These are phyloP conservation scores for Schrenkiella parvula DNA, from an alignment of 345 rosid genomes.

Conservation along the genomic window DNA sequence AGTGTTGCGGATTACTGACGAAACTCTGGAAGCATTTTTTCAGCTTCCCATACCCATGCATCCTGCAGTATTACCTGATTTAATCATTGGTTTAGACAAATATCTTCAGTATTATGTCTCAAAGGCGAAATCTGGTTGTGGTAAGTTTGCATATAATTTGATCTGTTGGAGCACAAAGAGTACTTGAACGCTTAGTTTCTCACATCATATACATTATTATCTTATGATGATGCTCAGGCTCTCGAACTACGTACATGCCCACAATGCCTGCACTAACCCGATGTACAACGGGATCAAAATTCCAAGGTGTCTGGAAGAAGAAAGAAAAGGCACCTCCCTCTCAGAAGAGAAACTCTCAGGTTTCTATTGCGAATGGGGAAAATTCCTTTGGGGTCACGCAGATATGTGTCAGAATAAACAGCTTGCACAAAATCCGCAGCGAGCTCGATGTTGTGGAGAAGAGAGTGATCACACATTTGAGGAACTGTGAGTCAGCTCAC, in stretches of 20 bases:
- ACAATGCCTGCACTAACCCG: constrained; percentile 95
- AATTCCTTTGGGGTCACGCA: constrained; percentile 64
- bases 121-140: constrained; percentile 91
- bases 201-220: constrained; percentile 14
- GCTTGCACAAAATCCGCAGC: constrained; percentile 67
- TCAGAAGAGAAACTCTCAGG: constrained; percentile 80
- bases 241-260: constrained; percentile 69
- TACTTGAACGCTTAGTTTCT: constrained; percentile 19
- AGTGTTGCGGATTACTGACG: constrained; percentile 72
- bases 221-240: constrained; percentile 46
- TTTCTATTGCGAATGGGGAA: constrained; percentile 57
- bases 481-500: constrained; percentile 90
- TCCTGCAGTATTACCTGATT: constrained; percentile 82
- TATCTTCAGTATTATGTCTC: constrained; percentile 80
- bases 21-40: constrained; percentile 82
- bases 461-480: constrained; percentile 77
- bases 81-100: constrained; percentile 80
- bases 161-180: background rate
- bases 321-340: constrained; percentile 69
- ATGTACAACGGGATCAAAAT: constrained; percentile 72
- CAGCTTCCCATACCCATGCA: constrained; percentile 96
- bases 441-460: constrained; percentile 81
- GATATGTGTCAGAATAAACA: constrained; percentile 74
- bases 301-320: constrained; percentile 91
- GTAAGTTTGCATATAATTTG: constrained; percentile 40